Percentiles rank a stretch among this genome's conserved stretches.
Conservation (phyloP, 768 basidiomycete genomes). For the Floccularia luteovirens region DNA sequence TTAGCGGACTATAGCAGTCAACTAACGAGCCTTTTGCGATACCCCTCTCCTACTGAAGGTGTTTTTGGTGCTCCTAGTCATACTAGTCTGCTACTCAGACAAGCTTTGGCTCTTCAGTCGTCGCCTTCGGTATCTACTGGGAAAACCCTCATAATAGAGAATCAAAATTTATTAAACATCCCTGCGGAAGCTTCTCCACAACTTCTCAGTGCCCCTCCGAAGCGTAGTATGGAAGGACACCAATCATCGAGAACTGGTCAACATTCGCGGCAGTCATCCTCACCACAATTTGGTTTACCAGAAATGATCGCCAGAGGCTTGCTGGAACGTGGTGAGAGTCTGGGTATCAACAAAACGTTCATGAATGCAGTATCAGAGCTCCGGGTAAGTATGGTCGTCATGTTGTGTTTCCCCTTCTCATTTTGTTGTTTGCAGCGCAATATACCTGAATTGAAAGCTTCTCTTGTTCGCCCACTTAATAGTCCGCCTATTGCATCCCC, state of each 20-base stretch:
- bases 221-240: no score
- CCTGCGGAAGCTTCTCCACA: conserved; percentile 60
- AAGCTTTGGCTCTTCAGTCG: conserved; percentile 75
- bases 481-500: conserved; percentile 47
- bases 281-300: conserved; percentile 46
- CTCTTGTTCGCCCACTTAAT: conserved; percentile 53
- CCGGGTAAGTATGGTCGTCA: conserved; percentile 37
- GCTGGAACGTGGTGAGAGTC: conserved; percentile 67
- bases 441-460: conserved; percentile 74
- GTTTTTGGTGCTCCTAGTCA: conserved; percentile 40
- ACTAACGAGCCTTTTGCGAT: conserved; percentile 78
- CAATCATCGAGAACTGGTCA: conserved; percentile 12
- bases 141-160: conserved; percentile 74
- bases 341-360: conserved; percentile 80
- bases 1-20: conserved; percentile 82
- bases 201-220: no score
- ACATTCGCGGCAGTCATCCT: conserved; percentile 30
- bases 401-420: conserved; percentile 4
- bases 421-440: conserved; percentile 48
- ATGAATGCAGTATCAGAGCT: conserved; percentile 76
- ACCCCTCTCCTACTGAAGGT: conserved; percentile 50
- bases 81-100: conserved; percentile 66
- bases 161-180: conserved; percentile 70
- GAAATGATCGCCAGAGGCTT: conserved; percentile 70
- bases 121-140: conserved; percentile 71